phyloP scores from a whole-genome alignment of 805 yeast genomes.

The Teunomyces atbi region DNA sequence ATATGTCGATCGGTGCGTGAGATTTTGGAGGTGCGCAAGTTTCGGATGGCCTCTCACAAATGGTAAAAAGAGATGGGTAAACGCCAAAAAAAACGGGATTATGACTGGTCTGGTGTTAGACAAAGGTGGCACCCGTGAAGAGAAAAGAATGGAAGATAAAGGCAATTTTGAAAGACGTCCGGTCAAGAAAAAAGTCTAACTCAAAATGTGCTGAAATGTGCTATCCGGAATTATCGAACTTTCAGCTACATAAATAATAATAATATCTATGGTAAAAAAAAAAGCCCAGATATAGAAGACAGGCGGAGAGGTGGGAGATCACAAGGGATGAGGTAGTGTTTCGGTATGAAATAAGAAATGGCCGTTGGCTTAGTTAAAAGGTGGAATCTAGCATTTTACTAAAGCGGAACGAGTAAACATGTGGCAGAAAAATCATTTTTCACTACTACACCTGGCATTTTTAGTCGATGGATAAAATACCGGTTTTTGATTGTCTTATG shows the following conservation, averaged over 20 bases:
- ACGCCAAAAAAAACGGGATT: not conserved
- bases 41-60: not conserved
- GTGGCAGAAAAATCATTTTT: too few species aligned
- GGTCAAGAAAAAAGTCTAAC: not conserved
- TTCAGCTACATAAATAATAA: slow-evolving; percentile 1
- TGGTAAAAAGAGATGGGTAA: not conserved
- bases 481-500: not conserved
- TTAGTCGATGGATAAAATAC: not conserved
- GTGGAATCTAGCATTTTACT: not conserved
- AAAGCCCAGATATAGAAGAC: not conserved
- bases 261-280: not conserved
- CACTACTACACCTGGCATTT: not conserved
- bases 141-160: not conserved
- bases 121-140: not conserved
- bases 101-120: not conserved
- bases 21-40: not conserved
- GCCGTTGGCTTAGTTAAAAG: not conserved
- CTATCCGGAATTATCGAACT: slow-evolving; percentile 1
- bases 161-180: not conserved
- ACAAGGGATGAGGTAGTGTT: too few species aligned
- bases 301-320: too few species aligned
- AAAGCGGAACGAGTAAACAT: too few species aligned
- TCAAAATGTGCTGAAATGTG: not conserved
- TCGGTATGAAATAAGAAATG: not conserved
- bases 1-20: slow-evolving; percentile 1